Evolutionary conservation across 2,329 filamentous ascomycete species (phyloP).

Genomic region (Ustilaginoidea virens): DNA sequence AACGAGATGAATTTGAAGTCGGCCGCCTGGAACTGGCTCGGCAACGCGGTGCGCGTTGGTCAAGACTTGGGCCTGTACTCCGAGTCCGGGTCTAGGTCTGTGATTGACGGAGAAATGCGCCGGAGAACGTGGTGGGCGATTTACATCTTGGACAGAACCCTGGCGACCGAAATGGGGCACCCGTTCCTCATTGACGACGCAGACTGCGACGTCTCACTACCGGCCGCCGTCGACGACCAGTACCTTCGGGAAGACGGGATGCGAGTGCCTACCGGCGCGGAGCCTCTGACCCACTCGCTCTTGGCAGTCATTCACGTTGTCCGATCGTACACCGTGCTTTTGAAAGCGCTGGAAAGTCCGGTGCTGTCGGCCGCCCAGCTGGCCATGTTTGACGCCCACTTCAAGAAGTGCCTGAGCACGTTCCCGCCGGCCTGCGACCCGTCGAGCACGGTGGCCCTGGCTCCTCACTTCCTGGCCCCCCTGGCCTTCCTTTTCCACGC

Average conservation of each 20-base stretch:
- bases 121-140: constrained; percentile 87
- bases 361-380: constrained; percentile 52
- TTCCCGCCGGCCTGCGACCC: constrained; percentile 65
- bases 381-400: constrained; percentile 67
- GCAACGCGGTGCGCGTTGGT: constrained; percentile 60
- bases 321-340: constrained; percentile 59
- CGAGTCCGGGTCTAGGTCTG: constrained; percentile 57
- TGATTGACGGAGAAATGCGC: constrained; percentile 72
- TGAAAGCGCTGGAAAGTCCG: constrained; percentile 52
- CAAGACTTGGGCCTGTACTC: constrained; percentile 74
- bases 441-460: constrained; percentile 48
- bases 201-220: constrained; percentile 74
- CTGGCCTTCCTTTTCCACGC: constrained; percentile 68
- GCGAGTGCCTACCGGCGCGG: constrained; percentile 32
- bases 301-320: constrained; percentile 70
- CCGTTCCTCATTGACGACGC: constrained; percentile 73
- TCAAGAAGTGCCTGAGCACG: constrained; percentile 55
- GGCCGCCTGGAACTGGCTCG: constrained; percentile 75
- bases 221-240: constrained; percentile 67
- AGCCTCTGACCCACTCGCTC: constrained; percentile 52
- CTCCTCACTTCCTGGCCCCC: constrained; percentile 59
- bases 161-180: constrained; percentile 66
- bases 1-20: constrained; percentile 78
- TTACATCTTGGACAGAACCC: constrained; percentile 72
- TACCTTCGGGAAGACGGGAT: constrained; percentile 47